These are phyloP conservation scores for Botrytis fabae DNA, from an alignment of 2,329 filamentous ascomycete species.

Conservation along the genomic window DNA sequence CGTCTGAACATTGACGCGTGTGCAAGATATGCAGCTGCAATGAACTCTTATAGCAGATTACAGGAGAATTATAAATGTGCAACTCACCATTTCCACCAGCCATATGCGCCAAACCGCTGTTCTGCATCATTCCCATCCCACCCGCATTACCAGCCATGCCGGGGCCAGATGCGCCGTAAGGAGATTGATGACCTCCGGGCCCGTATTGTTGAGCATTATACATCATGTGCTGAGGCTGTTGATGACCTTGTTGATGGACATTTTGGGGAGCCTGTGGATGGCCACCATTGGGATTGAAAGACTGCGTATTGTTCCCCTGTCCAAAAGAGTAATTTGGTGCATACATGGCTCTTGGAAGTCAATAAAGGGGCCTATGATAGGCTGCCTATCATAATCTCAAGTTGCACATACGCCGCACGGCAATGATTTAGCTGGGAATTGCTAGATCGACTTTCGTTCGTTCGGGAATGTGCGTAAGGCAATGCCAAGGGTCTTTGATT, in stretches of 20 bases:
- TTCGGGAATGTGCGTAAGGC: conserved; percentile 24
- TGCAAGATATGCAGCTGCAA: conserved; percentile 14
- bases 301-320: conserved; percentile 21
- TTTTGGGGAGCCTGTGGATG: conserved; percentile 25
- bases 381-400: conserved; percentile 25
- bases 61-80: conserved; percentile 28
- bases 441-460: conserved; percentile 23
- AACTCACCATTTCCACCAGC: conserved; percentile 39
- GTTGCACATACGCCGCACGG: conserved; percentile 25
- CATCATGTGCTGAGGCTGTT: conserved; percentile 52
- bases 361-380: conserved; percentile 23
- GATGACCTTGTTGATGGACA: conserved; percentile 37
- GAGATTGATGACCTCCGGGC: conserved; percentile 33
- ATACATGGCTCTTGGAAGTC: conserved; percentile 27
- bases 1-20: conserved; percentile 4
- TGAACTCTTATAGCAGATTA: conserved; percentile 6
- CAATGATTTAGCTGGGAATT: conserved; percentile 22
- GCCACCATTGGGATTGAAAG: conserved; percentile 28
- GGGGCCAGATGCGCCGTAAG: conserved; percentile 34
- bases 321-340: conserved; percentile 27
- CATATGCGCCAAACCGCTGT: conserved; percentile 41
- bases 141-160: conserved; percentile 37
- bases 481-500: conserved; percentile 22
- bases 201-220: conserved; percentile 48
- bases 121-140: conserved; percentile 59